phyloP scores from a whole-genome alignment of 306 rosid species.

The Castanea sativa region DNA sequence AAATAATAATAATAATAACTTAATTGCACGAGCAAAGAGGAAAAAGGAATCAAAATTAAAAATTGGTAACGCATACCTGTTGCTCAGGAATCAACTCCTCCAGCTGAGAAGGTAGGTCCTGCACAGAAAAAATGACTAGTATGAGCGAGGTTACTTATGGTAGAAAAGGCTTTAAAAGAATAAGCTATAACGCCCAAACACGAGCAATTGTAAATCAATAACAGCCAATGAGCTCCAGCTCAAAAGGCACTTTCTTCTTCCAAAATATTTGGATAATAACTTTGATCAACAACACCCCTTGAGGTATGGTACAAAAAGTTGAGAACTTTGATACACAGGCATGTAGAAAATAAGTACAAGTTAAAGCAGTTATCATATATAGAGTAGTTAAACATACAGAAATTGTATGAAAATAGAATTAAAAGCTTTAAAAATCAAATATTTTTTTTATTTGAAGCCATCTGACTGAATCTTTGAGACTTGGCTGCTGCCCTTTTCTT shows the following conservation, averaged over 20 bases:
- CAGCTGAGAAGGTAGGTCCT: constrained; percentile 75
- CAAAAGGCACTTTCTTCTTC: too few relatives aligned
- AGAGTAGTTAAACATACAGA: too few relatives aligned
- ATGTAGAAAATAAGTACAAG: not conserved
- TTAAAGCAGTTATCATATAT: not conserved
- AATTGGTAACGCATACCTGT: constrained; percentile 58
- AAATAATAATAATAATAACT: constrained; percentile 15
- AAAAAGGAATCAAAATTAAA: constrained; percentile 4
- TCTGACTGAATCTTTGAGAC: constrained; percentile 70
- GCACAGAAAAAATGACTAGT: too few relatives aligned
- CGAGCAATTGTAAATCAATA: too few relatives aligned
- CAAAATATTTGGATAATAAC: too few relatives aligned
- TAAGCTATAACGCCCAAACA: too few relatives aligned
- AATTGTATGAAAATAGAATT: too few relatives aligned
- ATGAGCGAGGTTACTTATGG: too few relatives aligned
- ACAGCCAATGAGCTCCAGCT: too few relatives aligned
- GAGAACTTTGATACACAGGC: not conserved
- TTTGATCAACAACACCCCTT: too few relatives aligned
- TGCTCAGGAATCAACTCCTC: constrained; percentile 86
- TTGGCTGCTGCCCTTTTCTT: constrained; percentile 74
- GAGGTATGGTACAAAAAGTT: not conserved
- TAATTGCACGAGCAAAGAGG: not conserved
- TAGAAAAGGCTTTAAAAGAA: too few relatives aligned
- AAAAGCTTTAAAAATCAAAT: too few relatives aligned
- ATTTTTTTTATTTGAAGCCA: constrained; percentile 59